A percentile compares a stretch with the other conserved stretches of the same genome.
Conservation (phyloP, 345 rosid species). For the Salix suchowensis region DNA sequence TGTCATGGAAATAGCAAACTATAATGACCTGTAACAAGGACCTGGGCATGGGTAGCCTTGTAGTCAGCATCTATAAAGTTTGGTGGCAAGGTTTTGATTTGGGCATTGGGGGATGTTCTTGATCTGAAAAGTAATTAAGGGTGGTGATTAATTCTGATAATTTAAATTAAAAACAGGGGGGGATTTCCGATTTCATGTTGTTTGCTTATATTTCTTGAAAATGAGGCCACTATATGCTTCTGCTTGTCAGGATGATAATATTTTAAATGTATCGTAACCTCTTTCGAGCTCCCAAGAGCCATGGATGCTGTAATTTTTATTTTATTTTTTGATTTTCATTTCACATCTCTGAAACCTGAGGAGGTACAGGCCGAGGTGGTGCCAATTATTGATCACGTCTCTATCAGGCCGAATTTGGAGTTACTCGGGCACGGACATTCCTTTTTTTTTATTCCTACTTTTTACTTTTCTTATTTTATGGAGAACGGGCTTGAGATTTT, state of each 20-base stretch:
- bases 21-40: background rate
- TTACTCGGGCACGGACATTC: background rate
- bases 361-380: too few species aligned
- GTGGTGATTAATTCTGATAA: background rate
- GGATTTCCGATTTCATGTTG: background rate
- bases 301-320: background rate
- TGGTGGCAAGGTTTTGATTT: background rate
- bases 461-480: too few species aligned
- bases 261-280: background rate
- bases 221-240: background rate
- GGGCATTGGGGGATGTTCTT: background rate
- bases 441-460: too few species aligned
- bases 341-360: background rate
- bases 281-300: conserved; percentile 3
- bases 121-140: background rate
- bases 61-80: background rate
- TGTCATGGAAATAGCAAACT: background rate
- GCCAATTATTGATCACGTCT: background rate
- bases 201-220: background rate
- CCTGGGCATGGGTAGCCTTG: background rate
- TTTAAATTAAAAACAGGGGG: too few species aligned
- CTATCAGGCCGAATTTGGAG: background rate
- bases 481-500: too few species aligned
- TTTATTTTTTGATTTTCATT: background rate
- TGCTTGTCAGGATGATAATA: background rate